Evolutionary conservation across 768 basidiomycete species (phyloP), one percentile per base, ranked within the genome.

Genomic region (Neoboletus brunneissimus): DNA sequence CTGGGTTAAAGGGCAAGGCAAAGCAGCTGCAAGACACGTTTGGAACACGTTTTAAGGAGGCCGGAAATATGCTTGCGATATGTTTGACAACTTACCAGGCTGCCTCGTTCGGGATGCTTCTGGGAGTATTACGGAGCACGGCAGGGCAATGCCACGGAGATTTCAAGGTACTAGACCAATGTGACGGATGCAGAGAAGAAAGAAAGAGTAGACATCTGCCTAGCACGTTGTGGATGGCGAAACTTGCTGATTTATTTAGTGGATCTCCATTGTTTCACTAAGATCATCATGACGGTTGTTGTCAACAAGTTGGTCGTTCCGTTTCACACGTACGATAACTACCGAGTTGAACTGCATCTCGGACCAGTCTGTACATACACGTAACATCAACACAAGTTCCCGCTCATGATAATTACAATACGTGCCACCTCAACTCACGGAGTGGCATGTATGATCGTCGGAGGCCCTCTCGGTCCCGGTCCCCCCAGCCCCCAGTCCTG

Each of bases 1-100:
- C 55, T 38, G 55, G 47, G 61, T 70, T 72, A 67, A 68, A 70
- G 61, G 66, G 71, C 13, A 58, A 49, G 43, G 51, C 11, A 53
- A 44, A 41, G 47, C 52, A 56, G 15, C 53, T 67, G 50, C 38
- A 35, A 59, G 35, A 51, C 69, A 71, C 67, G 71, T 41, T 61
- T 53, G 55, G 11, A 59, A 71, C 69, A 72, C 69, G 71, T 72
- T 71, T 49, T 56, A 35, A 56, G 56, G 51, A 59, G 49, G 53
- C 47, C 40, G 44, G 34, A 51, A 40, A 48, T 56, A 55, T 53
- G 61, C 51, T 57, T 54, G 49, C 5, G 55, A 59, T 59, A 64
- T 69, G 58, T 64, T 53, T 40, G 37, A 59, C 34, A 47, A 63
- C 64, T 32, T 56, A 61, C 60, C 51, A 51, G 50, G 20, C 37